Evolutionary conservation across 257 asterid species (phyloP), one percentile per base, ranked within the genome.

Genomic region (Nicotiana benthamiana): DNA sequence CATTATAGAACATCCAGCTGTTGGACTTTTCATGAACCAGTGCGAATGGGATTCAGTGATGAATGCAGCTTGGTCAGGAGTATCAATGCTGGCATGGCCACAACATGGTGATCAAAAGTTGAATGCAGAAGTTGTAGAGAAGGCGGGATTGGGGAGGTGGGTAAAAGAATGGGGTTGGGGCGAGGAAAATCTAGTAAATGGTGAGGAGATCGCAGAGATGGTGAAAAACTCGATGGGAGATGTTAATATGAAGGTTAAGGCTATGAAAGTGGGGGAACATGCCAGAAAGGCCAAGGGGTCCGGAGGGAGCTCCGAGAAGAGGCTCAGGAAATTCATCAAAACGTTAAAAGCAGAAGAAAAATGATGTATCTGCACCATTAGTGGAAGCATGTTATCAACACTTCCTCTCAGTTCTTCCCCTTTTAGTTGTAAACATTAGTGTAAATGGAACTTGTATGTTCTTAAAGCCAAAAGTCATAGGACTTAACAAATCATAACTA

Each of bases 81-180:
- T 88, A 20, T 88, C 89, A 1, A 66, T 86, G 36, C 65, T 90
- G 81, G 89, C 90, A 24, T 88, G 91, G 91, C 93, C 93, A 13
- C 87, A 82, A 27, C 87, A 87, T 56, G 90, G 92, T 22, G 91
- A 88, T 57, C 92, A 87, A 30, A 85, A 65, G 87, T 82, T 88
- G 80, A 88, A 88, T 77, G 89, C 91, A 40, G 87, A 81, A 64
- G 84, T 65, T 27, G 83, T 83, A 11, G 87, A 85, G 78, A 83
- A 79, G 76, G 84, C 68, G 13, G 89, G 90, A 1, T 67, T 84
- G 26, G 90, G 90, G 2, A 9, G 82, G 72, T 85, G 87, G 89
- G 82, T 75, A 46, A 80, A 63, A 72, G 83, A 84, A 7, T 81
- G 90, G 90, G 85, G 84, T 64, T 72, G 87, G 87, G 79, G 79